Conservation (phyloP, 2,329 filamentous ascomycete species). For the Hymenoscyphus linearis region DNA sequence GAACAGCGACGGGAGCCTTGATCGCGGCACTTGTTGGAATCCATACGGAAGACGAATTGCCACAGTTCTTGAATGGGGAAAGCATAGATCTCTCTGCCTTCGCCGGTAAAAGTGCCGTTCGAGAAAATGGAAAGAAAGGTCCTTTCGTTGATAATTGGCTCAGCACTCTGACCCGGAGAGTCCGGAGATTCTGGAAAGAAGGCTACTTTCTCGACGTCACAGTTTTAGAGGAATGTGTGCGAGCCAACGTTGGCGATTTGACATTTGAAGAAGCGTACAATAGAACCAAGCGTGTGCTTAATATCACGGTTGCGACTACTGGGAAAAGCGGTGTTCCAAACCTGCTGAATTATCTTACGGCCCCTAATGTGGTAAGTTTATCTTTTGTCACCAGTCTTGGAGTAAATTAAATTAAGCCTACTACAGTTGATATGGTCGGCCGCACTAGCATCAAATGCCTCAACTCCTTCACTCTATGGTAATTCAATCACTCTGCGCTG, state of each 20-base stretch:
- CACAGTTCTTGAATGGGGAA: slow-evolving; percentile 69
- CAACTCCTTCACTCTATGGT: slow-evolving; percentile 43
- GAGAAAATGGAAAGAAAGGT: slow-evolving; percentile 30
- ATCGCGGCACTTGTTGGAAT: slow-evolving; percentile 85
- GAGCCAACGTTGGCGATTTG: slow-evolving; percentile 78
- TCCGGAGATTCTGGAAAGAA: slow-evolving; percentile 64
- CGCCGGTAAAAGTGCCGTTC: slow-evolving; percentile 36
- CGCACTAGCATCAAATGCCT: slow-evolving; percentile 52
- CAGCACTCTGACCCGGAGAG: slow-evolving; percentile 60
- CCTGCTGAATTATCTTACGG: slow-evolving; percentile 85
- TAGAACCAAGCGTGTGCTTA: slow-evolving; percentile 78
- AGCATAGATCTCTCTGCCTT: slow-evolving; percentile 82
- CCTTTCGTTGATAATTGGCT: slow-evolving; percentile 37
- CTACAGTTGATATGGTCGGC: slow-evolving; percentile 53
- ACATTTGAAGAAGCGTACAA: slow-evolving; percentile 92
- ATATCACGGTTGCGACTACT: slow-evolving; percentile 82
- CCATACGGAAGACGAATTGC: slow-evolving; percentile 79
- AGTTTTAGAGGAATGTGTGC: slow-evolving; percentile 77
- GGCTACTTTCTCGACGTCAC: slow-evolving; percentile 81
- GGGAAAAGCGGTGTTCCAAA: slow-evolving; percentile 73
- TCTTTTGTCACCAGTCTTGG: not conserved
- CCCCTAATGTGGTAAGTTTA: slow-evolving; percentile 79
- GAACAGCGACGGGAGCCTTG: slow-evolving; percentile 83
- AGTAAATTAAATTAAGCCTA: not conserved
- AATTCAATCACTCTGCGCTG: slow-evolving; percentile 51